A percentile compares a stretch with the other conserved stretches of the same genome.
These are phyloP conservation scores for Phoma sp. DNA, from an alignment of 2,329 filamentous ascomycete genomes.

Conservation along the genomic window DNA sequence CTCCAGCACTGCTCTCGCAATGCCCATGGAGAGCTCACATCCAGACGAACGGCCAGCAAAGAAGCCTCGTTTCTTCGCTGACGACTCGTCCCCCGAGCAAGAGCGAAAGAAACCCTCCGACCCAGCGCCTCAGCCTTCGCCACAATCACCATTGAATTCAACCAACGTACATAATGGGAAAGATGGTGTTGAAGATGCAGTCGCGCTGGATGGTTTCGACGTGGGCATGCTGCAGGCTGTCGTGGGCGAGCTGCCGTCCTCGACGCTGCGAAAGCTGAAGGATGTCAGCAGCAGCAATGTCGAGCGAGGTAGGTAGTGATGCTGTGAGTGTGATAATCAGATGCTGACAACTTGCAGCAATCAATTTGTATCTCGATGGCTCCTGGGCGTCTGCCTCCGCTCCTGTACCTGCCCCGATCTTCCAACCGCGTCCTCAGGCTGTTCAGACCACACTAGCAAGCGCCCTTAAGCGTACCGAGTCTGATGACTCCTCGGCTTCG, in stretches of 20 bases:
- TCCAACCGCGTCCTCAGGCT: constrained; percentile 23
- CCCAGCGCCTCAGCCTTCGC: constrained; percentile 39
- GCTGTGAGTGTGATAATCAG: background rate
- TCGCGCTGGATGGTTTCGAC: constrained; percentile 56
- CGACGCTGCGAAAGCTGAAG: constrained; percentile 57
- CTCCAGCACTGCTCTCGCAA: background rate
- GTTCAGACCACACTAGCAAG: constrained; percentile 33
- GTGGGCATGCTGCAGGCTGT: constrained; percentile 61
- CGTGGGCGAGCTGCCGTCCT: constrained; percentile 58
- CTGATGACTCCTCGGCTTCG: constrained; percentile 31
- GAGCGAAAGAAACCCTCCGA: constrained; percentile 25
- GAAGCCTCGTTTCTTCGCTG: constrained; percentile 68
- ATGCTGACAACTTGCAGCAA: constrained; percentile 49
- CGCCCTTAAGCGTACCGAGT: constrained; percentile 33
- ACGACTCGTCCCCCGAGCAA: constrained; percentile 51
- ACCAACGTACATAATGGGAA: constrained; percentile 11
- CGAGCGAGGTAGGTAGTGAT: constrained; percentile 52
- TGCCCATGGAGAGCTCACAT: constrained; percentile 48
- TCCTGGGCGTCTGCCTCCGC: constrained; percentile 58
- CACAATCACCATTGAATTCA: constrained; percentile 32
- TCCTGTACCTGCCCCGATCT: constrained; percentile 18
- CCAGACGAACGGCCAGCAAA: constrained; percentile 63
- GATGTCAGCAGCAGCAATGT: constrained; percentile 59
- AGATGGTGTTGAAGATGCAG: constrained; percentile 16
- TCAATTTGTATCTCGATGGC: constrained; percentile 70